Percentiles rank a stretch among this genome's conserved stretches.
phyloP scores from a whole-genome alignment of 306 rosid genomes.

The Mimosa pudica region DNA sequence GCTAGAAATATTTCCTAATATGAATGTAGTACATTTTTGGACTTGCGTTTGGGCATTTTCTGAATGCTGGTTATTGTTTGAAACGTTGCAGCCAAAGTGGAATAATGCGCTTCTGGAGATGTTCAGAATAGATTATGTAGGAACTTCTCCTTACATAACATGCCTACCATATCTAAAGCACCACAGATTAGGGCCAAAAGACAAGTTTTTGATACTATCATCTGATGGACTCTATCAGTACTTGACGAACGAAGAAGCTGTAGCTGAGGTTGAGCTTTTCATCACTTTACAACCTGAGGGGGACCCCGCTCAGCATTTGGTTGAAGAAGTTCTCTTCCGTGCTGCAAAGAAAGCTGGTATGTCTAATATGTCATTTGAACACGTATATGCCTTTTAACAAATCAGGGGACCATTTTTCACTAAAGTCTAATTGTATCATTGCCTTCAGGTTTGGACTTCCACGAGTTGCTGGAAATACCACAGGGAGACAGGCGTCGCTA shows the following conservation, averaged over 20 bases:
- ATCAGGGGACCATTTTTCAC: neutral
- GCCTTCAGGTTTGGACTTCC: conserved; percentile 86
- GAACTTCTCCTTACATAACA: conserved; percentile 81
- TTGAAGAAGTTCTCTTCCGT: conserved; percentile 89
- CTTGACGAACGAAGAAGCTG: conserved; percentile 93
- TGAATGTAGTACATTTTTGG: neutral
- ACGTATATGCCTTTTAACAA: neutral
- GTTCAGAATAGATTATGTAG: conserved; percentile 90
- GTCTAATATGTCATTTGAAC: neutral
- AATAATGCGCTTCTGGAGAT: conserved; percentile 87
- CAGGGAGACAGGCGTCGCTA: conserved; percentile 95
- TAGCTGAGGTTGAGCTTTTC: conserved; percentile 92
- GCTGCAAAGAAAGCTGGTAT: conserved; percentile 97
- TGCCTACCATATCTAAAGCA: conserved; percentile 85
- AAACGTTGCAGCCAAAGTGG: conserved; percentile 86
- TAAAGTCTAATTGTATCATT: neutral
- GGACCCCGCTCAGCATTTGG: conserved; percentile 95
- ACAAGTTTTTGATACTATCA: conserved; percentile 83
- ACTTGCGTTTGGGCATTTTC: neutral
- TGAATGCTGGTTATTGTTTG: neutral
- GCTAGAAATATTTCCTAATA: neutral
- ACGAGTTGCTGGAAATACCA: conserved; percentile 90
- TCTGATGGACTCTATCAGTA: conserved; percentile 97
- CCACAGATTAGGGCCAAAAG: conserved; percentile 87
- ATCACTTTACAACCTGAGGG: conserved; percentile 95